Evolutionary conservation across 2,329 filamentous ascomycete species (phyloP), one percentile per base, ranked within the genome.

Genomic region (Didymella lethalis): DNA sequence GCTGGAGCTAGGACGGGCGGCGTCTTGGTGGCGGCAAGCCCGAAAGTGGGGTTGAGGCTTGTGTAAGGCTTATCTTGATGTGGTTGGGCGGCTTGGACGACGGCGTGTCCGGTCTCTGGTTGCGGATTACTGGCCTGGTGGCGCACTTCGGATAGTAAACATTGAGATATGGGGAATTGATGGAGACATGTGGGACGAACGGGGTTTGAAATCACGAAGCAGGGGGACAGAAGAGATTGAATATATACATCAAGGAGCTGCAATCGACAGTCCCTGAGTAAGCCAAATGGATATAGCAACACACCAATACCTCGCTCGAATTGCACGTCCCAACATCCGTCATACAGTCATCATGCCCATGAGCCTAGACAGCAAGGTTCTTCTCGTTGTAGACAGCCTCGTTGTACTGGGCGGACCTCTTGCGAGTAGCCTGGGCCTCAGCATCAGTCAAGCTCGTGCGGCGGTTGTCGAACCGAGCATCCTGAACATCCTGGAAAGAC

Each of bases 401-500:
- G 20, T 63, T 68, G 64, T 72, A 71, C 53, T 67, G 66, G 28
- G 73, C 65, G 54, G 72, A 75, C 67, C 64, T 72, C 74, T 76
- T 77, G 57, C 74, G 67, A 1, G 56, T 53, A 48, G 69, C 69
- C 59, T 72, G 68, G 28, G 60, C 57, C 64, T 77, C 74, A 10
- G 65, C 69, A 25, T 76, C 71, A 10, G 69, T 66, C 50, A 77
- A 64, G 55, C 71, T 75, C 65, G 70, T 65, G 44, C 69, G 66
- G 58, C 74, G 65, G 47, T 50, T 65, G 53, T 72, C 68, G 16
- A 51, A 66, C 2, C 63, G 52, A 31, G 64, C 56, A 18, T 76
- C 70, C 59, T 71, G 70, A 8, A 77, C 71, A 32, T 77, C 74
- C 61, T 75, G 73, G 74, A 77, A 77, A 16, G 72, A 75, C 38